A percentile compares a stretch with the other conserved stretches of the same genome.
Evolutionary conservation across 169 alveolate genomes (phyloP).

Genomic region (Perkinsus marinus): DNA sequence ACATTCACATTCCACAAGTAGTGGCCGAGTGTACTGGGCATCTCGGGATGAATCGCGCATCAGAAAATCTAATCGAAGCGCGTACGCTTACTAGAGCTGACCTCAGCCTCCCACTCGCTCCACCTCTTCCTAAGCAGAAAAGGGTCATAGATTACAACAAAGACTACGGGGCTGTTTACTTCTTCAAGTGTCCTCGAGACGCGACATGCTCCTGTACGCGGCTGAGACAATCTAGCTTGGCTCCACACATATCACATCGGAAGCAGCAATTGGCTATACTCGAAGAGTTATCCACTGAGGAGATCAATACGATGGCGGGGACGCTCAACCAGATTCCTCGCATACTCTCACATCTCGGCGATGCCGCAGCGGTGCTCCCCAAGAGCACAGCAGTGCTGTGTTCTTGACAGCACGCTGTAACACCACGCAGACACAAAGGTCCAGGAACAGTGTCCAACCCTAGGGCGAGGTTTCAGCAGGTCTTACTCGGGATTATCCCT

Average conservation of each 20-base stretch:
- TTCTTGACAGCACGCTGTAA: too few relatives aligned
- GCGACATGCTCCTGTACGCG: neutral
- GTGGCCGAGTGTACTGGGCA: too few relatives aligned
- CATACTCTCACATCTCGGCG: too few relatives aligned
- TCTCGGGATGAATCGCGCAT: too few relatives aligned
- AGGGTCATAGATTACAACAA: neutral
- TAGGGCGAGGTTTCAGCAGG: too few relatives aligned
- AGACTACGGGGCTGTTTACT: neutral
- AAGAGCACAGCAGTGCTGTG: too few relatives aligned
- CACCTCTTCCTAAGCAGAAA: neutral
- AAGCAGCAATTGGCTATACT: neutral
- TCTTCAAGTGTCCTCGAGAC: neutral
- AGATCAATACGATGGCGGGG: neutral
- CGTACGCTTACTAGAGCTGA: neutral
- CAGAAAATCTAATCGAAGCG: too few relatives aligned
- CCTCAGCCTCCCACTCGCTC: neutral
- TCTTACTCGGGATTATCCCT: neutral
- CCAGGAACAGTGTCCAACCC: neutral
- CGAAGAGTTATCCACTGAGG: neutral
- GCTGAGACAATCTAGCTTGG: neutral
- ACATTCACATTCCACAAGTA: neutral
- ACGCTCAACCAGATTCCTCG: too few relatives aligned
- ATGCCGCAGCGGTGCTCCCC: too few relatives aligned
- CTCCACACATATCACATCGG: neutral
- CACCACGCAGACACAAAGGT: too few relatives aligned